These are phyloP conservation scores for Allomyces javanicus DNA, from an alignment of 192 early-diverging fungal species.

Conservation along the genomic window DNA sequence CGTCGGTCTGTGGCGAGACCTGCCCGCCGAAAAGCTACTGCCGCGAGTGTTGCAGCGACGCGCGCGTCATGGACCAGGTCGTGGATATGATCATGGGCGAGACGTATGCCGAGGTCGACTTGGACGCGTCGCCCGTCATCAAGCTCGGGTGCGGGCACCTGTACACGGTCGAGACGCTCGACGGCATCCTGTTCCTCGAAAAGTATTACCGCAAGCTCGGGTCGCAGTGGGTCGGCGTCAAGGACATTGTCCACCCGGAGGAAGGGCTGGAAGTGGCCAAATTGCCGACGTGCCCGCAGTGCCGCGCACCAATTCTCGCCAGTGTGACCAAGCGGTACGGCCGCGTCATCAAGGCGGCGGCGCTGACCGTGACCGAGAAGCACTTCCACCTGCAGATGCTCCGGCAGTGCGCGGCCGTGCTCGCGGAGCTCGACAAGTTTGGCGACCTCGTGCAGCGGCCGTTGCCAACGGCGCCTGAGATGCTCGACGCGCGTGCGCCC, in stretches of 20 bases:
- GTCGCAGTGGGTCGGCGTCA: neutral
- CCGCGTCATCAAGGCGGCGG: neutral
- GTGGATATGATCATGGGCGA: constrained; percentile 15
- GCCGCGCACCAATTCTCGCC: neutral
- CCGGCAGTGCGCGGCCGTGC: neutral
- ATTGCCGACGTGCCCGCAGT: neutral
- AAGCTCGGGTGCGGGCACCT: constrained; percentile 27
- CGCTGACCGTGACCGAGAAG: neutral
- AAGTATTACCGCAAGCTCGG: constrained; percentile 14
- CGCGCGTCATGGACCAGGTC: constrained; percentile 4
- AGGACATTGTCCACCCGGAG: neutral
- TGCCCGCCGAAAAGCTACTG: constrained; percentile 13
- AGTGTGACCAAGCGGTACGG: neutral
- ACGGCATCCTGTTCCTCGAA: constrained; percentile 21
- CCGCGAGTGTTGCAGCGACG: constrained; percentile 8
- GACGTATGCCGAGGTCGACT: constrained; percentile 17
- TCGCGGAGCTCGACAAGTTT: neutral
- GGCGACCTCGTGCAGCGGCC: no score
- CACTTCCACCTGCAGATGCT: neutral
- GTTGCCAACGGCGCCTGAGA: no score
- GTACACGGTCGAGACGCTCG: constrained; percentile 26
- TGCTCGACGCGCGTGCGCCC: no score
- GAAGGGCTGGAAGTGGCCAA: neutral
- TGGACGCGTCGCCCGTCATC: constrained; percentile 21
- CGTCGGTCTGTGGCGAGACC: constrained; percentile 23